Evolutionary conservation across 2,329 filamentous ascomycete genomes (phyloP), one percentile per base, ranked within the genome.

Genomic region (Penicillium sp.): DNA sequence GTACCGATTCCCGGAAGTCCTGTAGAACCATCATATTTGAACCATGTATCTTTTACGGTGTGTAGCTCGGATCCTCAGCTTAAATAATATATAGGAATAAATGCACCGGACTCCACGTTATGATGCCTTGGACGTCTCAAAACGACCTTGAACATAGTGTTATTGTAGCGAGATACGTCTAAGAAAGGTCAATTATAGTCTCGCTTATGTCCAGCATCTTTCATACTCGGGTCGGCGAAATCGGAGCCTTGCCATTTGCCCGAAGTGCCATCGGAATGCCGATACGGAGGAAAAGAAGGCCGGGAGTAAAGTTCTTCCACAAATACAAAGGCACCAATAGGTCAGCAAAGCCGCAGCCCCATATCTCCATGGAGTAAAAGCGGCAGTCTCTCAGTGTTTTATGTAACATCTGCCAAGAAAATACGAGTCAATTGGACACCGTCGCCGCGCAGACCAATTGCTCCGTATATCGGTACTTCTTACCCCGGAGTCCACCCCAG

Each of bases 391-490:
- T 18, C 7, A 18, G 10, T 10, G 16, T 5, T 20, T 46, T 45
- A 44, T 39, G 50, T 53, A 48, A 53, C 35, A 39, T 27, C 38
- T 40, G 28, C 27, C 22, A 35, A 50, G 28, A 9, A 9, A 16
- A 44, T 11, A 18, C 28, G 20, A 51, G 41, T 50, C 53, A 57
- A 57, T 57, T 31, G 46, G 27, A 41, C 22, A 20, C 5, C 36
- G 22, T 25, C 25, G 31, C 44, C 44, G 30, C n/a, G 40, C 35
- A 38, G 30, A 11, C 20, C 9, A n/a, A 46, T 40, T 41, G 50
- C 55, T 62, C 59, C 59, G 59, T 53, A 50, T 52, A 55, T 58
- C 59, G 59, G 51, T 56, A 58, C 49, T 62, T 60, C 49, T 22
- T 54, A 54, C 54, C 57, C 56, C 55, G 44, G 53, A 60, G 49